Base-by-base conservation (phyloP, 176 grass and related monocot species). In the Ensete glaucum region DNA sequence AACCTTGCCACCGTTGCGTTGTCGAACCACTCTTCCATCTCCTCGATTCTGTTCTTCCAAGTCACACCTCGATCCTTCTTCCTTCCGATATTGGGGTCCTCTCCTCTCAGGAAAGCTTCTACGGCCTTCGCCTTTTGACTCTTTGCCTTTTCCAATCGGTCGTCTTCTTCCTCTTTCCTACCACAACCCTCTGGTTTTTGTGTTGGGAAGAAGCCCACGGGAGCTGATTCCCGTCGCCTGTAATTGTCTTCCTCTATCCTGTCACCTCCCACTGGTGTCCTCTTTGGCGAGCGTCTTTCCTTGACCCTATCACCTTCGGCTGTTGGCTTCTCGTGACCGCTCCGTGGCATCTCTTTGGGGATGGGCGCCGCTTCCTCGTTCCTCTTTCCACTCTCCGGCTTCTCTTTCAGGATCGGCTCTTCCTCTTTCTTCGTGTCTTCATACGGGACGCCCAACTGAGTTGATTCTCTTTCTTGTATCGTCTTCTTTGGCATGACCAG, bases 401-500 rank as follows among this genome's bases (percentile, higher is more conserved):
- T 43, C 34, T 43, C 34, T 43, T 43, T 4, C 34, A 43, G 34
- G 34, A 43, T 6, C 34, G 4, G 34, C 34, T 43, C 34, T 43
- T 43, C 34, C 34, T 43, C 34, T 5, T 43, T 60, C 53, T 78
- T 55, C 59, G 62, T 81, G 54, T 59, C 77, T 66, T 24, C 49
- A 55, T 20, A 43, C 12, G n/a, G 19, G 8, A 1, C 66, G 26
- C 10, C 34, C 50, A 13, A 24, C 23, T 53, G 43, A 26, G 11
- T 55, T 48, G 34, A 6, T 43, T 43, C 34, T 34, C 57, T 55
- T 55, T 49, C 56, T 53, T 59, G 34, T 16, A 2, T 58, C 23
- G 26, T 22, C 64, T 20, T 82, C 82, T 81, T 89, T 10, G 89
- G 84, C 53, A 89, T 73, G 50, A 49, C 67, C 67, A 91, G 52